Conservation (phyloP, 257 asterid genomes). For the Scutellaria baicalensis region DNA sequence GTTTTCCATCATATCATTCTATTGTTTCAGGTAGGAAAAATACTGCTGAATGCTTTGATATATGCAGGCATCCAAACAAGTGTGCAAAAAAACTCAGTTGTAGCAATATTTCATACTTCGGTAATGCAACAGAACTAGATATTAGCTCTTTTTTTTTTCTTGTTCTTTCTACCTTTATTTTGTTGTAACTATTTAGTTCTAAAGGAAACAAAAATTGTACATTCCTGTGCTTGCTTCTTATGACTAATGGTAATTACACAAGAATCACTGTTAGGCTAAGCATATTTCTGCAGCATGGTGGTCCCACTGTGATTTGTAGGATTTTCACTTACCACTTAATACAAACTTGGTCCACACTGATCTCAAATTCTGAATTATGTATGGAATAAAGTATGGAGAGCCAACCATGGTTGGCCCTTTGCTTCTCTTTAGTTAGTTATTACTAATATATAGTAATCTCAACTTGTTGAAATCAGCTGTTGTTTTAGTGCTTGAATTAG, state of each 20-base stretch:
- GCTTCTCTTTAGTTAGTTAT: background rate
- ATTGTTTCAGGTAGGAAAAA: conserved; percentile 67
- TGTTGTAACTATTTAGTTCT: background rate
- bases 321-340: background rate
- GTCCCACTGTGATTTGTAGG: background rate
- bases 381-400: background rate
- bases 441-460: background rate
- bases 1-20: conserved; percentile 1
- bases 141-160: background rate
- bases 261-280: background rate
- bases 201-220: background rate
- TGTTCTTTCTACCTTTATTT: background rate
- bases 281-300: background rate
- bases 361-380: background rate
- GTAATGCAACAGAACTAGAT: conserved; percentile 20
- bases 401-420: background rate
- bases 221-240: background rate
- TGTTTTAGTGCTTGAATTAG: background rate
- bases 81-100: conserved; percentile 67
- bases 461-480: background rate
- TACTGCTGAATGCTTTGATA: conserved; percentile 75
- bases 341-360: background rate
- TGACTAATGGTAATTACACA: background rate
- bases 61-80: conserved; percentile 86
- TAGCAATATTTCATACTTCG: conserved; percentile 74